These are phyloP conservation scores for Phytopythium vexans DNA, from an alignment of 352 stramenopile genomes.

Conservation along the genomic window DNA sequence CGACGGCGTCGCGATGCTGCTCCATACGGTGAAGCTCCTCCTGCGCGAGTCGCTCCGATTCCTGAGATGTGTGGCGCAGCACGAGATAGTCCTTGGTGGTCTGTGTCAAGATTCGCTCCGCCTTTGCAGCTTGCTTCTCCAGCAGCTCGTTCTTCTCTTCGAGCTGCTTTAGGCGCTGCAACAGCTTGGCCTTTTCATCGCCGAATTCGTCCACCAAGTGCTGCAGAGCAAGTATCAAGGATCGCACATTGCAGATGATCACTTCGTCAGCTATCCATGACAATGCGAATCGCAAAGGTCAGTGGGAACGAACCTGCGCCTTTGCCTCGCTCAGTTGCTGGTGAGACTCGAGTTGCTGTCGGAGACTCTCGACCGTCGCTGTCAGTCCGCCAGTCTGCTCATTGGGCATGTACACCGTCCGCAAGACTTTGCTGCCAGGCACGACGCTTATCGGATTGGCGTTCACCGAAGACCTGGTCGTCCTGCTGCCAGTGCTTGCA, in stretches of 20 bases:
- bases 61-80: constrained; percentile 62
- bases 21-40: constrained; percentile 53
- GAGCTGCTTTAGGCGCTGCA: constrained; percentile 29
- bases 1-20: constrained; percentile 32
- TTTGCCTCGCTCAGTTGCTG: constrained; percentile 53
- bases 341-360: constrained; percentile 55
- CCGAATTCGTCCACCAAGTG: constrained; percentile 51
- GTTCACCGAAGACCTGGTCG: constrained; percentile 13
- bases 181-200: constrained; percentile 48
- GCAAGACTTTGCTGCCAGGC: constrained; percentile 42
- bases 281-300: not conserved
- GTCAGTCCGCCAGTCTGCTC: constrained; percentile 52
- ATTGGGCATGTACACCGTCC: constrained; percentile 79
- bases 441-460: constrained; percentile 9
- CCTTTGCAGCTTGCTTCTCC: constrained; percentile 50
- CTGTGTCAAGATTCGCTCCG: constrained; percentile 55
- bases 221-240: not conserved
- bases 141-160: constrained; percentile 30
- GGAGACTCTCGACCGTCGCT: constrained; percentile 49
- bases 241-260: too few relatives aligned
- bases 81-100: constrained; percentile 80
- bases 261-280: too few relatives aligned
- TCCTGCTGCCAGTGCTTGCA: constrained; percentile 14
- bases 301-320: constrained; percentile 35
- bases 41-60: constrained; percentile 48